These are phyloP conservation scores for Beauveria bassiana DNA, from an alignment of 2,329 filamentous ascomycete species.

Conservation along the genomic window DNA sequence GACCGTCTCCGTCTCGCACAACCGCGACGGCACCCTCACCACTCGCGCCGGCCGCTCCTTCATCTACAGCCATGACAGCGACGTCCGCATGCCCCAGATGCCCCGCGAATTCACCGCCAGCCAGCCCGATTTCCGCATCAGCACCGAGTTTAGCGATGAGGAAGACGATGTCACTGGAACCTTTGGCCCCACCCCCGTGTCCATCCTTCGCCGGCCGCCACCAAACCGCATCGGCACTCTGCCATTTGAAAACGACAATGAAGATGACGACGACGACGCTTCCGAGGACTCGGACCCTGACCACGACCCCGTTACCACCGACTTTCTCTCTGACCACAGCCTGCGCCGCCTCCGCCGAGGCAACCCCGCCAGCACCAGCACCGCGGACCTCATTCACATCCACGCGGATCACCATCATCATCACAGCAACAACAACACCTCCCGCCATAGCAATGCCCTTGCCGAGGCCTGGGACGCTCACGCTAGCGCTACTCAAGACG, in stretches of 20 bases:
- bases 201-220: slow-evolving; percentile 27
- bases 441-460: slow-evolving; percentile 16
- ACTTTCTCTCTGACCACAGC: slow-evolving; percentile 17
- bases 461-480: slow-evolving; percentile 37
- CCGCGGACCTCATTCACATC: background rate
- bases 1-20: slow-evolving; percentile 44
- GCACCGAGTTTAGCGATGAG: slow-evolving; percentile 53
- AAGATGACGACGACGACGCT: slow-evolving; percentile 20
- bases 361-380: slow-evolving; percentile 1
- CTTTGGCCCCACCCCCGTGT: slow-evolving; percentile 6
- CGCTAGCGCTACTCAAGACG: slow-evolving; percentile 48
- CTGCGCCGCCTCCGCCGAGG: slow-evolving; percentile 13
- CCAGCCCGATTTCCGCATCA: slow-evolving; percentile 44
- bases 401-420: slow-evolving; percentile 8
- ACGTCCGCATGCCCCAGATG: slow-evolving; percentile 45
- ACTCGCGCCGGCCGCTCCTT: slow-evolving; percentile 39
- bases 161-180: slow-evolving; percentile 34
- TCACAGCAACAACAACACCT: background rate
- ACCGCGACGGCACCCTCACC: slow-evolving; percentile 43
- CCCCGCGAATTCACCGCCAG: slow-evolving; percentile 45
- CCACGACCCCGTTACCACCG: slow-evolving; percentile 14
- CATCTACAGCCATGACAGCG: slow-evolving; percentile 32
- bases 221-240: slow-evolving; percentile 47
- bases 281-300: slow-evolving; percentile 27
- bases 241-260: slow-evolving; percentile 39